Base-by-base conservation (phyloP, 2,329 filamentous ascomycete species). In the Phialophora expanda region DNA sequence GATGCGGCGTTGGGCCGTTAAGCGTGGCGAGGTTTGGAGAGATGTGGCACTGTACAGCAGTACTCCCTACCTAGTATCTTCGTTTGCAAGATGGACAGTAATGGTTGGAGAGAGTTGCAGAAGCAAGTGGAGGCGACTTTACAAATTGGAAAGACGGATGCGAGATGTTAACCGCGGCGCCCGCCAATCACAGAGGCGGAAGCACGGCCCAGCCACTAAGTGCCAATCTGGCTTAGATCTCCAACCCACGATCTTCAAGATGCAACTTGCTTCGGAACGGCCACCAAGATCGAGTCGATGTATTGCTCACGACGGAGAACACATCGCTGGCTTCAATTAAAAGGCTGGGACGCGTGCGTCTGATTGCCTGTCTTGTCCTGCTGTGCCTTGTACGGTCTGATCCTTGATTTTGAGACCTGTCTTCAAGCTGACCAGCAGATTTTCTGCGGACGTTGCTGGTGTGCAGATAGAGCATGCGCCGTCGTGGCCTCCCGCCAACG, bases 1-100 rank as follows among this genome's bases (percentile, higher is more conserved):
- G 26, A 20, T 32, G 53, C 24, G 53, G 28, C 53, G 17, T n/a
- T 20, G 53, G 26, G 24, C 53, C 53, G 53, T 55, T 20, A 32
- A 32, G 26, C 53, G 53, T 55, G 53, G 53, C 53, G 53, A 55
- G 53, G 26, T 28, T 54, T 55, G 53, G 53, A 34, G 53, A 55
- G 53, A 30, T 51, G 48, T 51, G 48, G 48, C 53, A 55, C 41
- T 38, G 57, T 30, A 38, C 41, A 50, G 57, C 57, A 24, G 46
- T 60, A 20, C 26, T 38, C 14, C 56, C 24, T 44, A 44, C 12
- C 57, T 32, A 34, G 44, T 60, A 32, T 58, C 38, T 22, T 26
- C 32, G 17, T 32, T 17, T 34, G 57, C 11, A 30, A 60, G 41
- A n/a, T 60, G 46, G 22, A n/a, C 38, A 8, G 46, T 3, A 60